Evolutionary conservation across 805 yeast species (phyloP).

Genomic region (Saturnispora saitoi): DNA sequence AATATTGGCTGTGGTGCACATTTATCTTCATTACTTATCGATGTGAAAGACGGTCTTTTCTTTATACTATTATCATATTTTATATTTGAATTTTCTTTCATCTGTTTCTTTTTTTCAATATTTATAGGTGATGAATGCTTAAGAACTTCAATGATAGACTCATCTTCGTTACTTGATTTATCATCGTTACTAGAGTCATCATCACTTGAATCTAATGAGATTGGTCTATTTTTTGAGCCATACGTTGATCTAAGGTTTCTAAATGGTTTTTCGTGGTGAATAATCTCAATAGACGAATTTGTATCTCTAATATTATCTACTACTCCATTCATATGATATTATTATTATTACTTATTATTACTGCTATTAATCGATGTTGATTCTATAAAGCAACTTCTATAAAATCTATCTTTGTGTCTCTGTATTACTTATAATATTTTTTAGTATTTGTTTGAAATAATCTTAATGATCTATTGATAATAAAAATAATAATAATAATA

Average conservation of each 20-base stretch:
- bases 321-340: background rate
- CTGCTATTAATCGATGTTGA: too few species aligned
- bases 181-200: background rate
- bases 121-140: background rate
- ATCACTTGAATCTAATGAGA: conserved; percentile 1
- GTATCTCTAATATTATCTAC: background rate
- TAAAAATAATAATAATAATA: too few species aligned
- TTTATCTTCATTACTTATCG: too few species aligned
- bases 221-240: conserved; percentile 1
- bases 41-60: background rate
- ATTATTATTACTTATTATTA: too few species aligned
- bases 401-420: too few species aligned
- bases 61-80: background rate
- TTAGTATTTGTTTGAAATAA: too few species aligned
- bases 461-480: too few species aligned
- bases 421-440: too few species aligned
- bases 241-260: conserved; percentile 2
- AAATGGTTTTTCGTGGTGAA: background rate
- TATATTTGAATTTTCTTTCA: background rate
- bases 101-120: background rate
- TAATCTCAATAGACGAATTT: background rate
- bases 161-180: background rate
- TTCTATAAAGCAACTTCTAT: too few species aligned
- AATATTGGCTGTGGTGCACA: too few species aligned
- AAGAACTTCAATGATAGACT: background rate